Percentiles rank a stretch among this genome's conserved stretches.
phyloP scores from a whole-genome alignment of 768 basidiomycete species.

The Candolleomyces eurysporus region DNA sequence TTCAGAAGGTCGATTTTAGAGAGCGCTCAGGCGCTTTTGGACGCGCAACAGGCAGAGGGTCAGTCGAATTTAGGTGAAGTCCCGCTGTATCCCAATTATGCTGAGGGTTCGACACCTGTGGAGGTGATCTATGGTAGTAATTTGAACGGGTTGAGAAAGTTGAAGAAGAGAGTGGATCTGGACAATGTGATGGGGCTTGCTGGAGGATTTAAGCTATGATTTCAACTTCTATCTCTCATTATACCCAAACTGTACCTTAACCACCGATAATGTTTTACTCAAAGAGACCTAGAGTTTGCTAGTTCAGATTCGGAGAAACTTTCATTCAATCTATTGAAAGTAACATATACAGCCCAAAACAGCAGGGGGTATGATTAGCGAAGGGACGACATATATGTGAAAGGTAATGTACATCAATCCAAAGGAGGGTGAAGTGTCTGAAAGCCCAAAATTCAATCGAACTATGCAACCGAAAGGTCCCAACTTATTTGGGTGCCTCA shows the following conservation, averaged over 20 bases:
- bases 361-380: too few relatives aligned
- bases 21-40: conserved; percentile 37
- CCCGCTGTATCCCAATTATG: conserved; percentile 60
- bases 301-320: too few relatives aligned
- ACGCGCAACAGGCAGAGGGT: conserved; percentile 37
- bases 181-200: conserved; percentile 62
- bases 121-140: conserved; percentile 50
- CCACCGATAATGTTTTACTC: too few relatives aligned
- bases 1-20: conserved; percentile 39
- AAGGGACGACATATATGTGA: too few relatives aligned
- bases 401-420: conserved; percentile 16
- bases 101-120: conserved; percentile 49
- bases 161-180: conserved; percentile 53
- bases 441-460: not conserved
- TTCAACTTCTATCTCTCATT: too few relatives aligned
- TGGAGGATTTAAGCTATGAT: conserved; percentile 52
- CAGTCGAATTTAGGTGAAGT: conserved; percentile 33
- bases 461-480: not conserved
- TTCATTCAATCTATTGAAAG: too few relatives aligned
- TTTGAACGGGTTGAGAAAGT: conserved; percentile 32
- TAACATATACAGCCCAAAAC: too few relatives aligned
- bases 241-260: too few relatives aligned
- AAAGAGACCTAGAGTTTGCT: too few relatives aligned
- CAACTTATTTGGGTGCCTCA: conserved; percentile 36
- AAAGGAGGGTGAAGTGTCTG: conserved; percentile 2